Evolutionary conservation across 2,329 filamentous ascomycete species (phyloP), one percentile per base, ranked within the genome.

Genomic region (Cadophora sp.): DNA sequence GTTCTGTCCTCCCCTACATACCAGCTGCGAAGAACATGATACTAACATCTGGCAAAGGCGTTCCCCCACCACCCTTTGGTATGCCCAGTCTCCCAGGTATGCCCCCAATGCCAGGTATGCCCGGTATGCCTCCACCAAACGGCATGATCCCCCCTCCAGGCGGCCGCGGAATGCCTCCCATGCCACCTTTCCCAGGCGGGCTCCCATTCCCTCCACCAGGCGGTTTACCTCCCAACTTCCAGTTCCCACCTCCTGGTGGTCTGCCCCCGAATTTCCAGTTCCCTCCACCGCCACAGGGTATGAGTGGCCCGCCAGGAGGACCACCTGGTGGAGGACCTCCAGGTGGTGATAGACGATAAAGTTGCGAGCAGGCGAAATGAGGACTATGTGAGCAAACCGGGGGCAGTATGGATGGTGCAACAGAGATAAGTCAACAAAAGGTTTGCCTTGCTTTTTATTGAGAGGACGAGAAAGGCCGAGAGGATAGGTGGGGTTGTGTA

Each of bases 31-130:
- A 37, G 16, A 40, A 12, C 4, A 37, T 19, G 6, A 24, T 37
- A 65, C 62, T 50, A 40, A 53, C 40, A 60, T 53, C 22, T 55
- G 5, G 2, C 11, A 29, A 8, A 72, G 76, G 75, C 26, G 82
- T 84, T 68, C 79, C 81, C 46, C 88, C 87, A 66, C 89, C 88
- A 55, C 89, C 88, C 31, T 90, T 89, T 74, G 85, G 84, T 66
- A 80, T 83, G 70, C 83, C 83, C 63, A 85, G 84, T 89, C 86
- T 69, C 55, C 66, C 63, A 66, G 80, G 80, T 59, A 81, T 83
- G 75, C 82, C 72, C 62, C 83, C 61, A 79, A 77, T 83, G 46
- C 82, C 87, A 78, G 87, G 87, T 89, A 87, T 69, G 64, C 66
- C 63, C 24, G 68, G 65, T 27, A 65, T 69, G 55, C 66, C 69